Base-by-base conservation (phyloP, 305 asterid species). In the Fraxinus velutina region DNA sequence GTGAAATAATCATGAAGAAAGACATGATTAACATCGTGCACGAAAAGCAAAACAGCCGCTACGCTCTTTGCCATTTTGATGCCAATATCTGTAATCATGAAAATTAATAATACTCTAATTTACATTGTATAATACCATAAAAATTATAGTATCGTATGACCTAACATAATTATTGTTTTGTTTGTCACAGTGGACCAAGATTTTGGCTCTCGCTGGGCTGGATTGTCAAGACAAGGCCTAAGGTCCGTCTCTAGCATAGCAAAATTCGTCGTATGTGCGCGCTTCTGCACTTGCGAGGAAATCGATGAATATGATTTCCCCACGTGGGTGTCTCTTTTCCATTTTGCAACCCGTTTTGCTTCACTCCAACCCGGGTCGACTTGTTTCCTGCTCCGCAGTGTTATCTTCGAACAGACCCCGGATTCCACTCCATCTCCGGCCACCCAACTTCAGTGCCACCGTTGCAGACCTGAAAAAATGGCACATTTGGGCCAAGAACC, bases 401-500 rank as follows among this genome's bases (percentile, higher is more conserved):
- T 55, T 90, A 71, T 52, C 15, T 71, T 27, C 77, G 12, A 30
- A 77, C 1, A 87, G 84, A 73, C 94, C 90, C 80, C 91, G 78
- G 79, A 85, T 84, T 1, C 98, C 99, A 1, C 87, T 95, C 42
- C 85, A 91, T 87, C 92, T 90, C 82, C 84, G 90, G 73, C 95
- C 97, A 55, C 89, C 95, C 74, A 78, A 64, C n/a, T 90, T 86
- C 90, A 84, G 83, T 24, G 85, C 92, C 55, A 79, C 90, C 24
- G 66, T 85, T 39, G 76, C 90, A 2, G 93, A 92, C 82, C 89
- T 95, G 21, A 85, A 88, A 82, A 86, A 87, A 83, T 95, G 97
- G 96, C 93, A 92, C 7, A 39, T 29, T 42, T 93, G 99, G 99
- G 99, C 97, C 78, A 87, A 89, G 71, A 79, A 85, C 78, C 84